Base-by-base conservation (phyloP, 2,329 filamentous ascomycete genomes). In the Diaporthe sp. region DNA sequence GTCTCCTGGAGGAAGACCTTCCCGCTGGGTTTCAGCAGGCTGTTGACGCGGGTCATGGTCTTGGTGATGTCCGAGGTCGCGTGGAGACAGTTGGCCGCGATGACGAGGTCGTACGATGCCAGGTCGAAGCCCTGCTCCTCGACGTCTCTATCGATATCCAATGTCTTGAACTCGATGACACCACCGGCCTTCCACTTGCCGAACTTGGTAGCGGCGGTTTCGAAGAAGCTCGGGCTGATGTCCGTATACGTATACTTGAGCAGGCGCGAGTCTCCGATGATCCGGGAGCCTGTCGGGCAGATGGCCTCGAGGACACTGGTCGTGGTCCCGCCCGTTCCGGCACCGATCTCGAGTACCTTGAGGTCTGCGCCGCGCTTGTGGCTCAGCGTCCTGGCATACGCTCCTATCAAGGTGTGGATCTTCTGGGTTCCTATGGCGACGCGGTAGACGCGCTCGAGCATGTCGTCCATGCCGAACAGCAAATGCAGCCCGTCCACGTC, bases 11-110 rank as follows among this genome's bases (percentile, higher is more conserved):
- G 34, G 15, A 80, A 60, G 15, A 87, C 77, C 49, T 83, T 82
- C 0, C 86, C 86, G 3, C 81, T 83, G 0, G 85, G 82, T 13
- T 80, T 83, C 2, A 85, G 74, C 5, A 85, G 76, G 2, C 77
- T 77, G n/a, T 82, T 80, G 10, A 80, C 78, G 65, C 83, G 80
- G 4, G 57, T 25, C 80, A 81, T n/a, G 44, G 80, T 77, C 51
- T 77, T 5, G 76, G 79, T 71, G 25, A 83, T 44, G 15, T 61
- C 49, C 46, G 74, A 51, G 13, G 82, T 82, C 4, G 80, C 79
- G 61, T 83, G 80, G 9, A 85, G 75, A 1, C 82, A 82, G 28
- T 82, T 78, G 3, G 81, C 79, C 0, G 81, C 82, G 68, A 85
- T 75, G 12, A 85, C 72, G 12, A 85, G 39, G 72, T 85, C 83